A percentile compares a stretch with the other conserved stretches of the same genome.
phyloP scores from a whole-genome alignment of 2,329 filamentous ascomycete genomes.

The Aspergillus piperis region DNA sequence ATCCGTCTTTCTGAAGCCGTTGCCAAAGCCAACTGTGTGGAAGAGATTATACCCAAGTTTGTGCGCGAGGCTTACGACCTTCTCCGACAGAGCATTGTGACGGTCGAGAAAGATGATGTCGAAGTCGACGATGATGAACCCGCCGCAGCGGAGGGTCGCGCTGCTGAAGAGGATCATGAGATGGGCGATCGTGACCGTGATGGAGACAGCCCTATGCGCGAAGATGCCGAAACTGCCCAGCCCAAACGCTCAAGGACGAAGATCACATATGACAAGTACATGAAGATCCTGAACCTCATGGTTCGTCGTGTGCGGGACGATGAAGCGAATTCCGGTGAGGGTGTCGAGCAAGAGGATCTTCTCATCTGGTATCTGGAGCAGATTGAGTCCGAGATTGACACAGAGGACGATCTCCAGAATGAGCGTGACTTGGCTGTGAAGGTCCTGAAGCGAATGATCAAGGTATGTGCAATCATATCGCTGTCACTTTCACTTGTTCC shows the following conservation, averaged over 20 bases:
- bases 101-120: slow-evolving; percentile 95
- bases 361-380: slow-evolving; percentile 90
- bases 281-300: slow-evolving; percentile 82
- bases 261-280: slow-evolving; percentile 94
- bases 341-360: slow-evolving; percentile 79
- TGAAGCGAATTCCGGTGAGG: slow-evolving; percentile 73
- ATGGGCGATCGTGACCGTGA: slow-evolving; percentile 51
- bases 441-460: slow-evolving; percentile 94
- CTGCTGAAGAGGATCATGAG: slow-evolving; percentile 52
- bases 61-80: slow-evolving; percentile 91
- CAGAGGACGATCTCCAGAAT: slow-evolving; percentile 75
- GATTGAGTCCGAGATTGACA: slow-evolving; percentile 78
- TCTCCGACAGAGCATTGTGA: slow-evolving; percentile 91
- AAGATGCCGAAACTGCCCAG: slow-evolving; percentile 51
- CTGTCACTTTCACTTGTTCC: not conserved
- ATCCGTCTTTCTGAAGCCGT: slow-evolving; percentile 97
- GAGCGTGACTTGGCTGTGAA: slow-evolving; percentile 75
- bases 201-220: slow-evolving; percentile 57
- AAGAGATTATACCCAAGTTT: slow-evolving; percentile 80
- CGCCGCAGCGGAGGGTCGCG: slow-evolving; percentile 50
- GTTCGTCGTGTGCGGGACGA: slow-evolving; percentile 82
- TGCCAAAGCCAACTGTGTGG: slow-evolving; percentile 94
- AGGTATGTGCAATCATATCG: slow-evolving; percentile 59
- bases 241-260: slow-evolving; percentile 68
- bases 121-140: slow-evolving; percentile 81